Conservation (phyloP, 306 rosid genomes). For the Phaseolus lunatus region DNA sequence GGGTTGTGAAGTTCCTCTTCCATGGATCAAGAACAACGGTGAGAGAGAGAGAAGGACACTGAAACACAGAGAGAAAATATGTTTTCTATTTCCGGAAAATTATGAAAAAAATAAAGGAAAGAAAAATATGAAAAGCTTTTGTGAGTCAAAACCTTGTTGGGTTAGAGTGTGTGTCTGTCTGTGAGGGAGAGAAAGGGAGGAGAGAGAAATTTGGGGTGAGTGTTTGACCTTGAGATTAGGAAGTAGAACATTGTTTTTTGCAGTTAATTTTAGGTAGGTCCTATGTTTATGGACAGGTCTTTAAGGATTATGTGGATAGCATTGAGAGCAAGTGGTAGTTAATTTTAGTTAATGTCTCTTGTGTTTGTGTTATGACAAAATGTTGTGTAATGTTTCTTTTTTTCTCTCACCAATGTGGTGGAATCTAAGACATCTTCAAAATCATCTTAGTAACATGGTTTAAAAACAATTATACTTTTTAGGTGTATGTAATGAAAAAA, state of each 20-base stretch:
- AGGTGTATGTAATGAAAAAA: no score
- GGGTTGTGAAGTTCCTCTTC: constrained; percentile 50
- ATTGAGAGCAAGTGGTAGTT: constrained; percentile 36
- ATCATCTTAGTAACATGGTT: no score
- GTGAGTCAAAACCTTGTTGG: constrained; percentile 62
- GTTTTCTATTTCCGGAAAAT: constrained; percentile 53
- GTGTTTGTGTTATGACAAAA: neutral
- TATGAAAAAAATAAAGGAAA: constrained; percentile 14
- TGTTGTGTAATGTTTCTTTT: neutral
- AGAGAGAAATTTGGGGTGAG: constrained; percentile 50
- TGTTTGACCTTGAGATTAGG: constrained; percentile 67
- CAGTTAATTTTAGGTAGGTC: constrained; percentile 51
- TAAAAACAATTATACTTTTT: no score
- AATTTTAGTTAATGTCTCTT: constrained; percentile 48
- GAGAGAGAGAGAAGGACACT: constrained; percentile 10
- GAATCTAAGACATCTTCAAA: neutral
- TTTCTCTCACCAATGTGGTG: no score
- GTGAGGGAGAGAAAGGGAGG: neutral
- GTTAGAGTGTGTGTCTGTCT: constrained; percentile 1
- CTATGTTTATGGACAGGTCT: constrained; percentile 56
- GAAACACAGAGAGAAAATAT: constrained; percentile 25
- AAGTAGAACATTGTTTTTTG: constrained; percentile 20
- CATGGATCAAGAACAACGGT: constrained; percentile 53
- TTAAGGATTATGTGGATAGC: constrained; percentile 54
- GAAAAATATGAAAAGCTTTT: constrained; percentile 34